Evolutionary conservation across 2,329 filamentous ascomycete genomes (phyloP).

Genomic region (Geosmithia morbida): DNA sequence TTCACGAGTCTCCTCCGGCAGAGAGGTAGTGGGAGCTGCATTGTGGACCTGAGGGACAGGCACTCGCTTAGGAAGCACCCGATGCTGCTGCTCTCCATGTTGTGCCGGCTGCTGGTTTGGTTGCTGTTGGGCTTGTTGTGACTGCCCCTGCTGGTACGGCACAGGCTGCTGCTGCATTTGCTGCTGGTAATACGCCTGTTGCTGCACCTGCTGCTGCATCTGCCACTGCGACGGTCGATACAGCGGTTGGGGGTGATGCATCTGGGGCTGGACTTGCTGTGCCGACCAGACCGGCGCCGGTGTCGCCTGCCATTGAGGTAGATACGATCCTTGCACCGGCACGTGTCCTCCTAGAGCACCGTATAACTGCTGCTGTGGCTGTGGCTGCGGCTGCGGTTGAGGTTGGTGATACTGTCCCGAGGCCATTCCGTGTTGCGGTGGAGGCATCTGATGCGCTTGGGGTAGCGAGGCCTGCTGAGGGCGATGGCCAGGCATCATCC

Average conservation of each 20-base stretch:
- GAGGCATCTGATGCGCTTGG: too few relatives aligned
- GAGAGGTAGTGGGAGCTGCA: constrained; percentile 13
- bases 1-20: too few relatives aligned
- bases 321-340: too few relatives aligned
- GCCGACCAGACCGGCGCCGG: too few relatives aligned
- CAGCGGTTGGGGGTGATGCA: background rate
- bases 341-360: background rate
- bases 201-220: constrained; percentile 1
- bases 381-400: constrained; percentile 1
- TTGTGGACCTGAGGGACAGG: constrained; percentile 21
- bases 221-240: background rate
- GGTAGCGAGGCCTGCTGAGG: background rate
- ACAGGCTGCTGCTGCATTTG: constrained; percentile 7
- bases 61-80: background rate
- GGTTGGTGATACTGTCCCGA: constrained; percentile 4
- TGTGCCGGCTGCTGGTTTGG: background rate
- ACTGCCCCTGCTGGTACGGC: constrained; percentile 7
- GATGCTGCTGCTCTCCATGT: background rate
- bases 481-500: background rate
- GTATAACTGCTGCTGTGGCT: constrained; percentile 1
- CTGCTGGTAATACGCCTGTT: constrained; percentile 1
- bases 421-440: background rate
- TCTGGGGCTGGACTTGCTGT: too few relatives aligned
- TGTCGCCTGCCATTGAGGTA: too few relatives aligned
- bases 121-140: background rate